Evolutionary conservation across 129 eudicot genomes (phyloP).

Genomic region (Flaveria bidentis): DNA sequence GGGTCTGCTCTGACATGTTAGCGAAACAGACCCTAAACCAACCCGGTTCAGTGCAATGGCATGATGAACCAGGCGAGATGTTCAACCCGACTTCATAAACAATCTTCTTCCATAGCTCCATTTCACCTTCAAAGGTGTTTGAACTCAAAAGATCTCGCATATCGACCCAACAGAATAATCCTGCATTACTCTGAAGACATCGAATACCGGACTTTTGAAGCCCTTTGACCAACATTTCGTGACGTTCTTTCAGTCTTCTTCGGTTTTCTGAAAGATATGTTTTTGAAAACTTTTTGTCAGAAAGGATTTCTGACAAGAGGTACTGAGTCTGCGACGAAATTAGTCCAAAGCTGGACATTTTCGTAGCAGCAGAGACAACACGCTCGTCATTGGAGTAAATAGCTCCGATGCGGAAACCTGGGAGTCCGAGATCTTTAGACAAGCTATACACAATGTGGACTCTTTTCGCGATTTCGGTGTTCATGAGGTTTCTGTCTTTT

Average conservation of each 20-base stretch:
- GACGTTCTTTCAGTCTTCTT: constrained; percentile 57
- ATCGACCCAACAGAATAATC: constrained; percentile 91
- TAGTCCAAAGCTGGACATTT: constrained; percentile 94
- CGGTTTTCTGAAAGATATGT: constrained; percentile 62
- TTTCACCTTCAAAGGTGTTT: constrained; percentile 66
- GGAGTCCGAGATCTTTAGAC: constrained; percentile 89
- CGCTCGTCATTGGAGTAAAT: constrained; percentile 68
- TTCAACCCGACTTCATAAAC: constrained; percentile 85
- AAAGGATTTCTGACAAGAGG: constrained; percentile 67
- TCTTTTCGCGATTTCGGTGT: constrained; percentile 50
- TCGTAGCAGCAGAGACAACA: constrained; percentile 78
- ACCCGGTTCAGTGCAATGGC: constrained; percentile 95
- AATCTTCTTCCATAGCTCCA: constrained; percentile 85
- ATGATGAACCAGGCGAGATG: constrained; percentile 89
- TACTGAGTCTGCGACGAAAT: constrained; percentile 89
- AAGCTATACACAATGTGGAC: constrained; percentile 89
- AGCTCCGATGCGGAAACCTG: constrained; percentile 95
- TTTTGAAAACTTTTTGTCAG: constrained; percentile 66
- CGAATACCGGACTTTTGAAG: constrained; percentile 57
- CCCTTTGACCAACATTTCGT: constrained; percentile 58
- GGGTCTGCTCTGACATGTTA: constrained; percentile 76
- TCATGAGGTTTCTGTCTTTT: constrained; percentile 37
- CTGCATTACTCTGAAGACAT: constrained; percentile 80
- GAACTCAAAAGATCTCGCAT: constrained; percentile 73
- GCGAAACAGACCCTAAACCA: constrained; percentile 96